Evolutionary conservation across 2,329 filamentous ascomycete species (phyloP).

Genomic region (Simplicillium sp.): DNA sequence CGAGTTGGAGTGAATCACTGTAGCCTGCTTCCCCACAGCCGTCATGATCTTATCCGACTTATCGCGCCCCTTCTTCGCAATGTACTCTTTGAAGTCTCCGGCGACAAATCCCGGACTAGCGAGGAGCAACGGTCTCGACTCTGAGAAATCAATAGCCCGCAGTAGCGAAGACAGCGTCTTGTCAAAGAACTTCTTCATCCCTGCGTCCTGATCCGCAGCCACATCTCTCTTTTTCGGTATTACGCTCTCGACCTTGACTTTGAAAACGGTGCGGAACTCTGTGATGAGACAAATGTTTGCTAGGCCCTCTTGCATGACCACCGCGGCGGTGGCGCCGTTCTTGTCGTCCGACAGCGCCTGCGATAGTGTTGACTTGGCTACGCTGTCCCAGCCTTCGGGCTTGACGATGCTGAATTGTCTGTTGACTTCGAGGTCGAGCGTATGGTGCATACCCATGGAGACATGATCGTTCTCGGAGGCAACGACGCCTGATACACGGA

Average conservation of each 20-base stretch:
- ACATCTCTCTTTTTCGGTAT: conserved; percentile 60
- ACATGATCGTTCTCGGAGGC: conserved; percentile 43
- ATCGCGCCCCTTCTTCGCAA: conserved; percentile 48
- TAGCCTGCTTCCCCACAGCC: conserved; percentile 49
- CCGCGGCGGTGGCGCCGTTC: conserved; percentile 74
- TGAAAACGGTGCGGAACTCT: conserved; percentile 67
- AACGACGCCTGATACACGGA: conserved; percentile 48
- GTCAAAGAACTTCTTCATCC: conserved; percentile 65
- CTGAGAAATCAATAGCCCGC: conserved; percentile 65
- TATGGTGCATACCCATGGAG: conserved; percentile 46
- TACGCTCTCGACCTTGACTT: conserved; percentile 49
- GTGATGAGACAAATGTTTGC: conserved; percentile 79
- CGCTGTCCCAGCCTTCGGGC: conserved; percentile 76
- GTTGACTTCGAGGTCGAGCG: conserved; percentile 74
- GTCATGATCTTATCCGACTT: conserved; percentile 60
- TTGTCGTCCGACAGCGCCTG: conserved; percentile 73
- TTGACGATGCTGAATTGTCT: conserved; percentile 86
- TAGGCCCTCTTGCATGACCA: conserved; percentile 86
- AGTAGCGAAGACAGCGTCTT: conserved; percentile 67
- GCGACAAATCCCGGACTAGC: conserved; percentile 88
- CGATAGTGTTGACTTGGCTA: conserved; percentile 67
- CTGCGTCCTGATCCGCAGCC: conserved; percentile 57
- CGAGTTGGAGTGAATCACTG: conserved; percentile 74
- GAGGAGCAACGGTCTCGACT: conserved; percentile 65
- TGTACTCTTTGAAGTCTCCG: conserved; percentile 66